Base-by-base conservation (phyloP, 2,329 filamentous ascomycete genomes). In the Fusarium citri region DNA sequence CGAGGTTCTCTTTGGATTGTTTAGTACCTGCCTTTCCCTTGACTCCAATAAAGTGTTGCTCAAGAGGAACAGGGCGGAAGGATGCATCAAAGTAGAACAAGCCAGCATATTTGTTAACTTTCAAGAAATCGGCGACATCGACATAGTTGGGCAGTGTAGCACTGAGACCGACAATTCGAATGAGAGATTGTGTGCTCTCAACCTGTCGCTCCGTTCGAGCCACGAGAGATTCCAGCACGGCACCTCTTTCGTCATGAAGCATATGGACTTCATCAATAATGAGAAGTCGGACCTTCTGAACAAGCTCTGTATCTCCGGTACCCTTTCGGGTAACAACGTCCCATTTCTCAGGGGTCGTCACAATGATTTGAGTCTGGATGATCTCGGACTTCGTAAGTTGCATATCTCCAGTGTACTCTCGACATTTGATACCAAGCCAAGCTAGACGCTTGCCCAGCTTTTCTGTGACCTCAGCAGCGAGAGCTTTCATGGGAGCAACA, bases 181-280 rank as follows among this genome's bases (percentile, higher is more conserved):
- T 99, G 49, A 99, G 86, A 3, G 94, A 98, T 79, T 99, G 96
- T 0, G 96, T 99, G 79, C 94, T 98, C 81, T 99, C 97, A 1
- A 99, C 97, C 76, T 99, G 96, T 68, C 96, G 87, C 81, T 98
- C 92, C 0, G 97, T 99, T 74, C 96, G 89, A 14, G 96, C 96
- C 18, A 99, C 97, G 23, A 99, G 85, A 8, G 95, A 98, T 78
- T 99, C 96, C 28, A 99, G 87, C 1, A 99, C 97, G 15, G 97
- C 94, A 76, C 96, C 96, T 78, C 96, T 90, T 80, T 98, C 96
- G 78, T 99, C 96, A 76, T 99, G 97, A 74, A 99, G 90, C 97
- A 99, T 99, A 78, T 99, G 96, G 2, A 99, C 96, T 82, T 99
- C 96, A 79, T 99, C 96, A 68, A 99, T 98, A 75, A 99, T 98